A percentile compares a stretch with the other conserved stretches of the same genome.
phyloP scores from a whole-genome alignment of 169 alveolate species.

The Plasmodium inui region DNA sequence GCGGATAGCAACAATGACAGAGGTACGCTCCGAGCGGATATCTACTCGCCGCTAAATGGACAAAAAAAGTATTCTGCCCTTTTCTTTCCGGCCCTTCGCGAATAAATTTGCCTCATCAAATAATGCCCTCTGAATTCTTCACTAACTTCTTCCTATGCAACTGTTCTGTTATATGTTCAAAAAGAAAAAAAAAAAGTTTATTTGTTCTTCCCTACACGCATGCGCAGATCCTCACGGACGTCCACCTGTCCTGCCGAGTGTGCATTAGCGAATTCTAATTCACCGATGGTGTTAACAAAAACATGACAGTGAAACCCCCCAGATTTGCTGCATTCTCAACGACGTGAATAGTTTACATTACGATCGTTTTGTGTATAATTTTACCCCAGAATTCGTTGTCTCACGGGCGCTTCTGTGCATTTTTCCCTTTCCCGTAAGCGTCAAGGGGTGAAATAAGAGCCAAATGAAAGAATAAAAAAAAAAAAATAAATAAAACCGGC shows the following conservation, averaged over 20 bases:
- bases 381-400: background rate
- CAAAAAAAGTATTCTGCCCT: background rate
- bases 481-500: too few species aligned
- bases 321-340: background rate
- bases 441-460: background rate
- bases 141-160: background rate
- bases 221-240: background rate
- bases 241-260: background rate
- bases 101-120: background rate
- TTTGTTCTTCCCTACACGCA: background rate
- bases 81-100: background rate
- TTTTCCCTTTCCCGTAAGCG: background rate
- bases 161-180: background rate
- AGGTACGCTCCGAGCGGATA: background rate
- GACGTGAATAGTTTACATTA: background rate
- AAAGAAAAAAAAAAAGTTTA: background rate
- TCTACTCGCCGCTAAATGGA: background rate
- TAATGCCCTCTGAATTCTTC: background rate
- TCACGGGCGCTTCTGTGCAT: background rate
- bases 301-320: background rate
- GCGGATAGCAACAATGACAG: background rate
- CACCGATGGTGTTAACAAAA: background rate
- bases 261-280: background rate
- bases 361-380: background rate
- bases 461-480: background rate